Evolutionary conservation across 352 stramenopile genomes (phyloP).

Genomic region (Globisporangium okanoganense): DNA sequence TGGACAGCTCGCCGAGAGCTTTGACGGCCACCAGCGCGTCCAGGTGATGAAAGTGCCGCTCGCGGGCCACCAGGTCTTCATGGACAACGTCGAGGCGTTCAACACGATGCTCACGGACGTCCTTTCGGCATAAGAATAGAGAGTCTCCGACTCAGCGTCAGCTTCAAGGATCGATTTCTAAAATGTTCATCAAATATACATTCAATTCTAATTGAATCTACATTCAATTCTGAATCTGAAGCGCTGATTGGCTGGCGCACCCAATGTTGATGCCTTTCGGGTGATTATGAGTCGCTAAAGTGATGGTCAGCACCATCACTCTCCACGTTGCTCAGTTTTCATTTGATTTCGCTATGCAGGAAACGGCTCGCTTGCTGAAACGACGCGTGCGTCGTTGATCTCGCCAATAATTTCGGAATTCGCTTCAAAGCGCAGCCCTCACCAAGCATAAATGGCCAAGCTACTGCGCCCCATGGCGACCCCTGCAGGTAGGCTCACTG

Average conservation of each 20-base stretch:
- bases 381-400: too few species aligned
- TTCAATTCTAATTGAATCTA: too few species aligned
- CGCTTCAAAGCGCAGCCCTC: too few species aligned
- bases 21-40: slow-evolving; percentile 34
- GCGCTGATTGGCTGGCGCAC: too few species aligned
- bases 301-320: background rate
- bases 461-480: slow-evolving; percentile 28
- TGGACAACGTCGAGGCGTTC: slow-evolving; percentile 64
- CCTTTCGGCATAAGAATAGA: background rate
- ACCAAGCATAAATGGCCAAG: slow-evolving; percentile 11
- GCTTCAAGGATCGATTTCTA: too few species aligned
- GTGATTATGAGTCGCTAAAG: background rate
- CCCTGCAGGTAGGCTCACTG: slow-evolving; percentile 31
- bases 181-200: too few species aligned
- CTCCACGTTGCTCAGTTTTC: background rate
- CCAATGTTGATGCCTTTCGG: background rate
- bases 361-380: too few species aligned
- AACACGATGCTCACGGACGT: slow-evolving; percentile 39
- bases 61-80: slow-evolving; percentile 65
- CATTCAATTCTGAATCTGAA: too few species aligned
- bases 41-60: slow-evolving; percentile 42
- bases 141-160: too few species aligned
- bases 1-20: slow-evolving; percentile 26
- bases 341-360: too few species aligned
- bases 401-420: too few species aligned